Evolutionary conservation across 495 filamentous ascomycete genomes (phyloP).

Genomic region (Hyaloscypha finlandica): DNA sequence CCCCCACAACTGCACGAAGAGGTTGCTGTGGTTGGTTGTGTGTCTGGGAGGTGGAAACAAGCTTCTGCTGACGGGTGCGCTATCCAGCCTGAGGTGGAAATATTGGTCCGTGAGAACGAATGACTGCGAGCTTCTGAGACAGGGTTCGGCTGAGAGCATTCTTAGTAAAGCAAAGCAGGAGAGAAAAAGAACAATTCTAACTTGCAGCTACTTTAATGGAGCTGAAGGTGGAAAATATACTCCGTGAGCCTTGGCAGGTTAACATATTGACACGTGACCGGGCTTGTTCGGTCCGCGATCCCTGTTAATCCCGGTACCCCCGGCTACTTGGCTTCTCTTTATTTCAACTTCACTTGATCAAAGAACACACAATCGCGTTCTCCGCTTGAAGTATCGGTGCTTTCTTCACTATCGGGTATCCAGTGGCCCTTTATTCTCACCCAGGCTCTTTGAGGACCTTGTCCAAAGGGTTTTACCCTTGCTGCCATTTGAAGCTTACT

Average conservation of each 20-base stretch:
- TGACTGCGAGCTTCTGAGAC: background rate
- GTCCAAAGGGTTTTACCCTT: too few relatives aligned
- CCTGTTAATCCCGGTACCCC: background rate
- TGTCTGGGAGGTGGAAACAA: constrained; percentile 4
- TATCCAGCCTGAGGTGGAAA: background rate
- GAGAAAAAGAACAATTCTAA: background rate
- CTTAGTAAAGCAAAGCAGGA: background rate
- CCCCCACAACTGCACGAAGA: constrained; percentile 2
- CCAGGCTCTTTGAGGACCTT: too few relatives aligned
- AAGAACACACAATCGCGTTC: background rate
- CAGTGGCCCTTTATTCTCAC: too few relatives aligned
- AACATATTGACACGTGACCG: background rate
- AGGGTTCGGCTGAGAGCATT: background rate
- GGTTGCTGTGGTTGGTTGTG: constrained; percentile 1
- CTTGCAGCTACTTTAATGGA: too few relatives aligned
- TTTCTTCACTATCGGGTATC: too few relatives aligned
- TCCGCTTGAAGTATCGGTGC: background rate
- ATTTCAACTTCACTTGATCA: background rate
- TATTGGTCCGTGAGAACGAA: background rate
- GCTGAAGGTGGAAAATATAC: too few relatives aligned
- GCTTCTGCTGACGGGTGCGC: background rate
- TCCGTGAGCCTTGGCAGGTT: too few relatives aligned
- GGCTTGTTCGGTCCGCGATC: background rate
- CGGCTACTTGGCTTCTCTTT: background rate
- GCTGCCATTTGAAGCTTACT: too few relatives aligned